Evolutionary conservation across 768 basidiomycete genomes (phyloP).

Genomic region (Lactarius sanguifluus): DNA sequence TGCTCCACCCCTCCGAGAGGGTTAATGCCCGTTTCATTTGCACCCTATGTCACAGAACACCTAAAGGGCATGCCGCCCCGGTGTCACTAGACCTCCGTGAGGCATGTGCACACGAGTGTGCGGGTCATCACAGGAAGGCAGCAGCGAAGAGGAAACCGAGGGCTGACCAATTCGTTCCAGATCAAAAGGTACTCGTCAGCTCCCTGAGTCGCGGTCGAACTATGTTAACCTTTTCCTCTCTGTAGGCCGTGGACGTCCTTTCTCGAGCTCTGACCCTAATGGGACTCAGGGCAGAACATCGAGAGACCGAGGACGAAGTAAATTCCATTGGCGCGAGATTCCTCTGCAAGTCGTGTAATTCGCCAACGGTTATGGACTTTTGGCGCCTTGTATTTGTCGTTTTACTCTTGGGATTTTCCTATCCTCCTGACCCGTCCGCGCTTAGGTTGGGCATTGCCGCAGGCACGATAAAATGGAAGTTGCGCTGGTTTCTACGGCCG

Average conservation of each 20-base stretch:
- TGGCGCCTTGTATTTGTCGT: slow-evolving; percentile 19
- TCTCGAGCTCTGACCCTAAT: slow-evolving; percentile 13
- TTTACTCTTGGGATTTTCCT: background rate
- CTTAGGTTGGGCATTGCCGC: slow-evolving; percentile 21
- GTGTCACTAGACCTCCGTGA: slow-evolving; percentile 55
- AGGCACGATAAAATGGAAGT: slow-evolving; percentile 27
- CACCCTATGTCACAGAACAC: slow-evolving; percentile 46
- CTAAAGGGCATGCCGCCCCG: slow-evolving; percentile 39
- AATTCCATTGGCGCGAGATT: slow-evolving; percentile 6
- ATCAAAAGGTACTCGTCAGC: slow-evolving; percentile 48
- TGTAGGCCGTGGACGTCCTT: slow-evolving; percentile 25
- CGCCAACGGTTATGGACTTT: slow-evolving; percentile 25
- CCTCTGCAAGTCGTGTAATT: slow-evolving; percentile 24
- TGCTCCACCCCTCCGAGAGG: slow-evolving; percentile 56
- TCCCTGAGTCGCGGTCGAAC: slow-evolving; percentile 12
- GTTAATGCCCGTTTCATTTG: slow-evolving; percentile 62
- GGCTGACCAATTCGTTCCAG: slow-evolving; percentile 53
- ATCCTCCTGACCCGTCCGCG: background rate
- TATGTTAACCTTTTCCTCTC: background rate
- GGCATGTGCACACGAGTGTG: slow-evolving; percentile 61
- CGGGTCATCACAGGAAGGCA: slow-evolving; percentile 32
- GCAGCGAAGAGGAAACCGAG: slow-evolving; percentile 43
- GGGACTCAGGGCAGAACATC: slow-evolving; percentile 7
- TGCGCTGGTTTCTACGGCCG: background rate
- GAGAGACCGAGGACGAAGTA: background rate